Evolutionary conservation across 257 asterid species (phyloP), one percentile per base, ranked within the genome.

Genomic region (Solanum tacnaense): DNA sequence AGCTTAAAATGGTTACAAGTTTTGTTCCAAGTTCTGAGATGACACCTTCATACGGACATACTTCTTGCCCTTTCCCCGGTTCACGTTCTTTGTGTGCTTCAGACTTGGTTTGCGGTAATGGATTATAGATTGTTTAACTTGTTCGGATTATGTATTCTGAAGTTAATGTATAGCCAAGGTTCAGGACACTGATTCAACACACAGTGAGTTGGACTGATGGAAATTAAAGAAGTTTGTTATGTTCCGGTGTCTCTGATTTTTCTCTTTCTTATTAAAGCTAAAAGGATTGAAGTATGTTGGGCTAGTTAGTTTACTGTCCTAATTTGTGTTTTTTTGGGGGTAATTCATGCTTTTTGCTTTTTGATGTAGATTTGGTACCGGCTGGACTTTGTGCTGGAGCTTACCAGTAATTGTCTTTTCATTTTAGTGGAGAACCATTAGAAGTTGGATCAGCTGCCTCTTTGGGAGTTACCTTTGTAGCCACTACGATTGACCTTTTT

Each of bases 381-480:
- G 70, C 70, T 49, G 70, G 44, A 52, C 39, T 49, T 46, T 29
- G 29, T 46, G 70, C 41, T 29, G 68, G 85, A 27, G 68, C 68
- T 29, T 82, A 49, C 44, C 20, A 18, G 85, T 16, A 82, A 82
- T 82, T 82, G 41, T 49, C 86, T 82, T 49, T 20, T 29, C 29
- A 82, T 82, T 79, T 81, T 31, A 49, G 36, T 31, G 41, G 27
- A 82, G 41, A 49, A 82, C 44, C 70, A 49, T 82, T 82, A 81
- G 70, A 82, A 82, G 86, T 49, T 82, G 65, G 86, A 82, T 82
- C 70, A 79, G 86, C 31, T 49, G 70, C 70, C 86, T 82, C 68
- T 46, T 81, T 52, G 39, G 39, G 39, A 29, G 21, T 49, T 49
- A 49, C 71, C 44, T 18, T 15, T 49, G 41, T 29, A 18, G 70